phyloP scores from a whole-genome alignment of 1,139 yeast genomes.

The Taphrina sp. region DNA sequence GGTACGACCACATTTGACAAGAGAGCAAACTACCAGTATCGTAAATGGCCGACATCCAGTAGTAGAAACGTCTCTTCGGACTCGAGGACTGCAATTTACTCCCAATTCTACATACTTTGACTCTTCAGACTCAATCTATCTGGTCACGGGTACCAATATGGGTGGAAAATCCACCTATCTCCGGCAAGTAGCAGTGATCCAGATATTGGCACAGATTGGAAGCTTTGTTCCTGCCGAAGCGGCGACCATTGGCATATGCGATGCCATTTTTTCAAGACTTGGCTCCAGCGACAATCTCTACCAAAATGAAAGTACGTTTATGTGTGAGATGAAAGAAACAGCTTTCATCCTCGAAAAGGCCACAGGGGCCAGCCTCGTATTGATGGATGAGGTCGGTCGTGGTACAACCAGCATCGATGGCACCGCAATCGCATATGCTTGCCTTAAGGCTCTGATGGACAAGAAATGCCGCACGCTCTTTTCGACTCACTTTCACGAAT shows the following conservation, averaged over 20 bases:
- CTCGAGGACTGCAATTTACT: conserved; percentile 51
- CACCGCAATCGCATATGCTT: conserved; percentile 81
- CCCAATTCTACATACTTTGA: conserved; percentile 61
- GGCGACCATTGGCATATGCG: conserved; percentile 77
- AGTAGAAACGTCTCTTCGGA: conserved; percentile 71
- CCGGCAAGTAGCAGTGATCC: conserved; percentile 81
- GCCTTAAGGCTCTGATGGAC: conserved; percentile 58
- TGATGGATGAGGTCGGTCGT: conserved; percentile 93
- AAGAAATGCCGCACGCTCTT: conserved; percentile 73
- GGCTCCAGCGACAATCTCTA: conserved; percentile 62
- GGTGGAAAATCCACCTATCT: conserved; percentile 93
- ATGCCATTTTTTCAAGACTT: conserved; percentile 73
- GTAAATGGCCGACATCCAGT: conserved; percentile 75
- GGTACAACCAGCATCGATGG: conserved; percentile 94
- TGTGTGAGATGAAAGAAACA: conserved; percentile 98
- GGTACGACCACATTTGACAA: conserved; percentile 63
- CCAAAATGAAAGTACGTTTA: conserved; percentile 85
- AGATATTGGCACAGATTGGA: conserved; percentile 48
- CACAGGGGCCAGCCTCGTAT: conserved; percentile 72
- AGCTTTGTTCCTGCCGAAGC: conserved; percentile 54
- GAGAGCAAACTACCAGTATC: conserved; percentile 42
- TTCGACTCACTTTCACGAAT: conserved; percentile 76
- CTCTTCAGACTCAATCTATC: conserved; percentile 54
- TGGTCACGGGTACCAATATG: conserved; percentile 70
- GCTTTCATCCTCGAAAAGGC: conserved; percentile 75